Base-by-base conservation (phyloP, 2,329 filamentous ascomycete species). In the Aspergillus niger region DNA sequence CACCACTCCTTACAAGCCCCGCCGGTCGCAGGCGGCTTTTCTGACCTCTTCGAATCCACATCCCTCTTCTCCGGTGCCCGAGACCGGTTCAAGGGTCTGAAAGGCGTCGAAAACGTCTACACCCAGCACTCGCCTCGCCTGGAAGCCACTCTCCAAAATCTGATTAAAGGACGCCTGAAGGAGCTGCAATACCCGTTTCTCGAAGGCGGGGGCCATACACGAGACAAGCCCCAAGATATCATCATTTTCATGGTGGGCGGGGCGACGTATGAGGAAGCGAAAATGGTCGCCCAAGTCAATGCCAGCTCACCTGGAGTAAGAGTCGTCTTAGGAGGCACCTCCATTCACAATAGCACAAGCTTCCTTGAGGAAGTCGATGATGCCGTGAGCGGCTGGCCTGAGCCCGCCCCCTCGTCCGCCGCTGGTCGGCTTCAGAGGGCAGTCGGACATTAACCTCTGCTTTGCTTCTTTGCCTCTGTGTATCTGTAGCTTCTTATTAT, bases 41-140 rank as follows among this genome's bases (percentile, higher is more conserved):
- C 92, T 0, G 94, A 98, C 66, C 86, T 98, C 6, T 98, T 99
- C 70, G 93, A 98, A 71, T 90, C 91, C 0, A 86, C 89, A 0
- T 94, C 92, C 4, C 94, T 99, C 65, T 97, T 99, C 77, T 91
- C 91, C 0, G 91, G 91, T 11, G 92, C 93, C 10, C 85, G 92
- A 41, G 91, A 89, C 70, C 88, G 93, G 5, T 92, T 99, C 76
- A 97, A 96, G 72, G 95, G 95, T 0, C 83, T 99, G 13, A 97
- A 98, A 72, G 95, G 95, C 1, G 95, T 99, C 1, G 96, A 99
- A 75, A 99, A 99, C 69, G 95, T 99, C 28, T 99, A 99, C 75
- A 99, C 95, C 0, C 96, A 99, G 75, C 95, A 99, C 76, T 96
- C 92, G 5, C 92, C 96, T 0, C 84, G 92, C 22, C 78, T 99